Evolutionary conservation across 2,329 filamentous ascomycete genomes (phyloP).

Genomic region (Botrytis aclada): DNA sequence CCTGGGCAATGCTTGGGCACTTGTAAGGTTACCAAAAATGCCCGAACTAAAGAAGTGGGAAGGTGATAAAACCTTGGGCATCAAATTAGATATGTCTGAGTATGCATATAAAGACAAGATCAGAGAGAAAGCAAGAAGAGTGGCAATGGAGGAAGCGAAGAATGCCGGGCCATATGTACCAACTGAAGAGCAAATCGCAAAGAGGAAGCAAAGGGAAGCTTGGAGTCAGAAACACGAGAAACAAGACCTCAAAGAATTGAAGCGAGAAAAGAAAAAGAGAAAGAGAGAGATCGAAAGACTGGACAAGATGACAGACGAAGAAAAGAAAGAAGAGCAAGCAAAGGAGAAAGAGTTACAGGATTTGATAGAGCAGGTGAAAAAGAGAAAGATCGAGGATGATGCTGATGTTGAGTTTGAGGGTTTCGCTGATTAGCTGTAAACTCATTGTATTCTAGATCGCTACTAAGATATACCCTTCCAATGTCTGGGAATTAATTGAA

Average conservation of each 20-base stretch:
- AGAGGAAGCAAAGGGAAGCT: slow-evolving; percentile 62
- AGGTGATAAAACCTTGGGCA: slow-evolving; percentile 61
- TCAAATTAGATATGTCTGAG: slow-evolving; percentile 63
- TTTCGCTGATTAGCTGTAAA: slow-evolving; percentile 33
- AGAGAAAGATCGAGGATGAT: slow-evolving; percentile 42
- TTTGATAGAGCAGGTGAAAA: slow-evolving; percentile 63
- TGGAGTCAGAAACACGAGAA: slow-evolving; percentile 71
- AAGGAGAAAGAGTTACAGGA: slow-evolving; percentile 61
- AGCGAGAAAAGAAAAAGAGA: slow-evolving; percentile 62
- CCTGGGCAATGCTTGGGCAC: slow-evolving; percentile 77
- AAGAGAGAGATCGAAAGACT: slow-evolving; percentile 61
- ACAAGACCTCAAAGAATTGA: slow-evolving; percentile 59
- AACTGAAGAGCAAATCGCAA: slow-evolving; percentile 47
- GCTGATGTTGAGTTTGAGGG: slow-evolving; percentile 40
- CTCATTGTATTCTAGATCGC: slow-evolving; percentile 35
- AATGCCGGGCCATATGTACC: slow-evolving; percentile 40
- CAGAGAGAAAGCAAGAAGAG: slow-evolving; percentile 62
- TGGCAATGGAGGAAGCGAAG: slow-evolving; percentile 51
- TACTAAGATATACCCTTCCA: background rate
- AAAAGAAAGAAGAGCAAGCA: slow-evolving; percentile 57
- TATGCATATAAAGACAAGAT: slow-evolving; percentile 71
- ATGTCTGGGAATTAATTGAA: background rate
- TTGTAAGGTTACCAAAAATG: slow-evolving; percentile 88
- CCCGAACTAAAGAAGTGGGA: slow-evolving; percentile 77
- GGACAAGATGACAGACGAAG: slow-evolving; percentile 66